phyloP scores from a whole-genome alignment of 805 yeast species.

The Teunomyces atbi region DNA sequence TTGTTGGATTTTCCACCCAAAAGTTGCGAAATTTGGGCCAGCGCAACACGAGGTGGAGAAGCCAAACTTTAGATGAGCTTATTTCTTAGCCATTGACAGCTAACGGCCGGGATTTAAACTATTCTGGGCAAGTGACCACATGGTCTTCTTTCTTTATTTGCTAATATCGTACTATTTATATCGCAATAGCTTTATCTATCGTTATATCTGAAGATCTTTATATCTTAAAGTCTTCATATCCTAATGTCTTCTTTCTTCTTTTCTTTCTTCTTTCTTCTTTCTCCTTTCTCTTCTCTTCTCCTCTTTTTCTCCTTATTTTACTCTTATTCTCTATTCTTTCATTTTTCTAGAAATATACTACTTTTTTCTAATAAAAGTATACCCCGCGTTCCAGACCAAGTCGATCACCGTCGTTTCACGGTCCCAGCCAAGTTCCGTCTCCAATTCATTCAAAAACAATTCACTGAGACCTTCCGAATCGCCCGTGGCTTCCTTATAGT shows the following conservation, averaged over 20 bases:
- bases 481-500: slow-evolving; percentile 44
- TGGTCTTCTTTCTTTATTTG: too few species aligned
- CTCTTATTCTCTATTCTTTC: background rate
- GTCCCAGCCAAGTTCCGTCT: slow-evolving; percentile 46
- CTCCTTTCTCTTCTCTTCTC: background rate
- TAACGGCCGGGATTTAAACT: background rate
- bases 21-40: slow-evolving; percentile 4
- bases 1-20: slow-evolving; percentile 4
- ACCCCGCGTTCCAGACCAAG: slow-evolving; percentile 51
- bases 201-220: too few species aligned
- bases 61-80: background rate
- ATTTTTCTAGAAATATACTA: background rate
- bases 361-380: slow-evolving; percentile 44
- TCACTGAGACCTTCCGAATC: slow-evolving; percentile 33
- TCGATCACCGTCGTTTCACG: slow-evolving; percentile 38
- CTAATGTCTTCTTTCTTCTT: too few species aligned
- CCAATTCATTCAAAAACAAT: slow-evolving; percentile 31
- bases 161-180: too few species aligned
- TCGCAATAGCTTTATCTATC: too few species aligned
- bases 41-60: background rate
- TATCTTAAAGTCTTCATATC: too few species aligned
- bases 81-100: background rate
- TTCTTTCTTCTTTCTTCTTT: background rate
- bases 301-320: too few species aligned
- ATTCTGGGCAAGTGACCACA: too few species aligned